These are phyloP conservation scores for Acacia pycnantha DNA, from an alignment of 331 rosid genomes.

Conservation along the genomic window DNA sequence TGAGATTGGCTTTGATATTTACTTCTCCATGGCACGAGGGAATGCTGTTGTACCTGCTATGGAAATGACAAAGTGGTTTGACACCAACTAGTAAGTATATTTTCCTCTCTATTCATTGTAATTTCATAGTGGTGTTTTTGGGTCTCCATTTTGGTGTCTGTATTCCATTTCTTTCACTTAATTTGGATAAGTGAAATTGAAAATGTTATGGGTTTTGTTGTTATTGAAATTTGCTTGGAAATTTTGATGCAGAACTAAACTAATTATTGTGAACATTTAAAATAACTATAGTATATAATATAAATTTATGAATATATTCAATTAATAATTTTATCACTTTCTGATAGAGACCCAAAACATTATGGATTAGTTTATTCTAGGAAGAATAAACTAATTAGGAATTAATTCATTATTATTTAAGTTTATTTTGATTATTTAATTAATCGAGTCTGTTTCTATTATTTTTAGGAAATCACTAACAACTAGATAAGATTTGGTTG, in stretches of 20 bases:
- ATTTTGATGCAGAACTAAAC: neutral
- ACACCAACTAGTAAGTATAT: conserved; percentile 7
- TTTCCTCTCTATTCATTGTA: neutral
- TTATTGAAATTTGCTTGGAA: neutral
- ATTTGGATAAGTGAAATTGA: neutral
- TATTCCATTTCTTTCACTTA: neutral
- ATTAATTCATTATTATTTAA: too few species aligned
- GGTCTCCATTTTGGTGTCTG: neutral
- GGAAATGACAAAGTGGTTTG: conserved; percentile 24
- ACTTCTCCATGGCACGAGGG: conserved; percentile 18
- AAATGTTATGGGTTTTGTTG: neutral
- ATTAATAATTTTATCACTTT: neutral
- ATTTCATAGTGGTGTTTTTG: neutral
- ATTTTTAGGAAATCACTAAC: too few species aligned
- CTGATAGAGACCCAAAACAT: too few species aligned
- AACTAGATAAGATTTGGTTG: too few species aligned
- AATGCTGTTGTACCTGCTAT: conserved; percentile 15
- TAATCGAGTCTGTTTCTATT: too few species aligned
- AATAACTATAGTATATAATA: neutral
- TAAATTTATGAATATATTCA: neutral
- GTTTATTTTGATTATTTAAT: too few species aligned
- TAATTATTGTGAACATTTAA: neutral
- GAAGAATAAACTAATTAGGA: too few species aligned
- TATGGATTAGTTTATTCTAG: too few species aligned
- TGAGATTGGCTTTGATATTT: conserved; percentile 13